phyloP scores from a whole-genome alignment of 371 early-diverging fungal genomes.

The Coemansia sp. region DNA sequence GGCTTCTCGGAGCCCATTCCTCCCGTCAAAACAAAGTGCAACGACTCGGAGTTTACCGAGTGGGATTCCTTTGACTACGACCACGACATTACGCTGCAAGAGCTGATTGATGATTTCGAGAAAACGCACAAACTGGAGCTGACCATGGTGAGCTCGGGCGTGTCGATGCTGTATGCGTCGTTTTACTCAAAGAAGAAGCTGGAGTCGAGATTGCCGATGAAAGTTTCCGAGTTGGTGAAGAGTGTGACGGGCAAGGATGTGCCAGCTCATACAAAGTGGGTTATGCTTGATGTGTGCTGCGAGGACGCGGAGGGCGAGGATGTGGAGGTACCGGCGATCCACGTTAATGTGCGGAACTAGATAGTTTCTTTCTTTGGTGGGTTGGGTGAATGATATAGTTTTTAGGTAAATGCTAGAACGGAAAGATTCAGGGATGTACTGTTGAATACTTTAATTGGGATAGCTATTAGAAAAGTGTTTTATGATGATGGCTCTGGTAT shows the following conservation, averaged over 20 bases:
- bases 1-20: slow-evolving; percentile 98
- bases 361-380: neutral
- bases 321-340: slow-evolving; percentile 69
- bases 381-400: neutral
- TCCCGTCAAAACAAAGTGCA: slow-evolving; percentile 79
- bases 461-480: too few relatives aligned
- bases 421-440: too few relatives aligned
- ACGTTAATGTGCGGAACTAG: slow-evolving; percentile 48
- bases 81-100: slow-evolving; percentile 82
- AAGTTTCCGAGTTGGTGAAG: slow-evolving; percentile 74
- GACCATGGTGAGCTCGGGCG: slow-evolving; percentile 92
- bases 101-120: slow-evolving; percentile 86
- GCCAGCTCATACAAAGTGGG: slow-evolving; percentile 76
- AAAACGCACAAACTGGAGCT: slow-evolving; percentile 83
- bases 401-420: too few relatives aligned
- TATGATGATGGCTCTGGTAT: too few relatives aligned
- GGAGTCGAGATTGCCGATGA: slow-evolving; percentile 74
- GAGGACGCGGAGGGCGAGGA: slow-evolving; percentile 90
- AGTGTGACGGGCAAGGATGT: slow-evolving; percentile 85
- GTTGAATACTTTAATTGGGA: too few relatives aligned
- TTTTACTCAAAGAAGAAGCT: slow-evolving; percentile 86
- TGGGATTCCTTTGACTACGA: slow-evolving; percentile 97
- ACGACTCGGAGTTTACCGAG: slow-evolving; percentile 82
- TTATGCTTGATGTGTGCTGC: slow-evolving; percentile 85
- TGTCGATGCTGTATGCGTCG: slow-evolving; percentile 90